Evolutionary conservation across 352 stramenopile species (phyloP).

Genomic region (Phytophthora rubi): DNA sequence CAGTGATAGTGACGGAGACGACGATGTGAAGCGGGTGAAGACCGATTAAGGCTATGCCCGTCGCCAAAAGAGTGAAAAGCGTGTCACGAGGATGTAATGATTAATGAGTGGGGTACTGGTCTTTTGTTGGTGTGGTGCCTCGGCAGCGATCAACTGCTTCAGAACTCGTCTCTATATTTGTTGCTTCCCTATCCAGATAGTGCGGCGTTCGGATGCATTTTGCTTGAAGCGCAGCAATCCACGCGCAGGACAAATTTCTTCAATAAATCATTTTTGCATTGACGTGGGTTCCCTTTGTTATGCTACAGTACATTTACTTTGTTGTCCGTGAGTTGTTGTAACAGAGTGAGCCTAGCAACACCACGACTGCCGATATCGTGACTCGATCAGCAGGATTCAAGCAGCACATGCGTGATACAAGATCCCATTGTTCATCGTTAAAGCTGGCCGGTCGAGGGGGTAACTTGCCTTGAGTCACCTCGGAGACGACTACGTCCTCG

Average conservation of each 20-base stretch:
- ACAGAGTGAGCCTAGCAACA: conserved; percentile 16
- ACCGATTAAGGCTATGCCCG: conserved; percentile 46
- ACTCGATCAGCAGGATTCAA: conserved; percentile 31
- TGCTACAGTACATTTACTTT: background rate
- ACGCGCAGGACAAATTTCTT: conserved; percentile 8
- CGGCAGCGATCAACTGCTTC: conserved; percentile 34
- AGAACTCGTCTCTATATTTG: conserved; percentile 28
- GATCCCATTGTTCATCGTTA: conserved; percentile 36
- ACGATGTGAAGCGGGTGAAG: conserved; percentile 73
- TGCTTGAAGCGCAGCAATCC: conserved; percentile 12
- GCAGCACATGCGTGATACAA: conserved; percentile 35
- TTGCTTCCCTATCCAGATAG: conserved; percentile 26
- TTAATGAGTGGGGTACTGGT: conserved; percentile 40
- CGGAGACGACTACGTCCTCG: conserved; percentile 28
- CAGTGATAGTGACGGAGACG: conserved; percentile 70
- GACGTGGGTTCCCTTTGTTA: conserved; percentile 11
- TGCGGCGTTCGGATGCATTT: conserved; percentile 5
- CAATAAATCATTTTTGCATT: conserved; percentile 42
- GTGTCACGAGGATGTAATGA: conserved; percentile 33
- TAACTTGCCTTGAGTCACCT: conserved; percentile 31
- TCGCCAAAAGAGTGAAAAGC: conserved; percentile 28
- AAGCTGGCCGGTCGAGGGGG: conserved; percentile 21
- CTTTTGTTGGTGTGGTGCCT: conserved; percentile 39
- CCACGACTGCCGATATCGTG: conserved; percentile 22
- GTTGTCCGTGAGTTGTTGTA: conserved; percentile 3